Evolutionary conservation across 495 filamentous ascomycete genomes (phyloP), one percentile per base, ranked within the genome.

Genomic region (Geopyxis carbonaria): DNA sequence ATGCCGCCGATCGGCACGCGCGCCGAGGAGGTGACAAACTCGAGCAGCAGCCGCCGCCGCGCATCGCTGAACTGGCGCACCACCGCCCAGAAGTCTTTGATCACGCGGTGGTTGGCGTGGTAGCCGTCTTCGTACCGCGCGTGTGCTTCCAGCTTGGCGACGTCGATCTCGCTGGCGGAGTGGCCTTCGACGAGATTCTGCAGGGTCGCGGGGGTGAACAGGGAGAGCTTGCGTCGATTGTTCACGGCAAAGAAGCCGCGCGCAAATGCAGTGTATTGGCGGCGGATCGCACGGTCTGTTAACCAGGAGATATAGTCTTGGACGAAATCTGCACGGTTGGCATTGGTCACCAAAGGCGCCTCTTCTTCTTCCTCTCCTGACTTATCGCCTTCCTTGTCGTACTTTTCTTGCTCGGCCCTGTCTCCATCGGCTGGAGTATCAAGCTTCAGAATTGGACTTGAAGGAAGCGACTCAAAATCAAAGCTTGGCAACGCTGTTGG

Each of bases 1-100:
- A 81, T 68, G 8, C 87, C 87, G 25, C 77, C 81, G 1, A 92
- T 79, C 0, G 89, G 89, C 4, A 95, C 66, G 6, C 89, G 72
- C 56, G 93, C 85, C 57, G 76, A 86, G 3, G 85, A 84, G 16
- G 89, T 97, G 16, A 95, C 86, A 46, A 97, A 97, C 56, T 94
- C 85, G 39, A 97, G 64, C 33, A 97, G 62, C 50, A 67, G 67
- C 22, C 71, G 66, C 51, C 76, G 75, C 62, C 75, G 72, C 33
- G 67, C 66, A n/a, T 76, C 63, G 22, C 75, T 64, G 54, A 75
- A 93, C 5, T 55, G 47, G 40, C 66, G 69, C 4, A 87, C 75
- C 6, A 93, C 68, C 21, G 58, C 64, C 89, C 89, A 97, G 58
- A 97, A 94, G 42, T 81, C 70, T 3, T 62, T 51, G 36, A 97